Percentiles rank a stretch among this genome's conserved stretches.
Evolutionary conservation across 208 protist genomes (phyloP).

Genomic region (Wallacemonas sp.): DNA sequence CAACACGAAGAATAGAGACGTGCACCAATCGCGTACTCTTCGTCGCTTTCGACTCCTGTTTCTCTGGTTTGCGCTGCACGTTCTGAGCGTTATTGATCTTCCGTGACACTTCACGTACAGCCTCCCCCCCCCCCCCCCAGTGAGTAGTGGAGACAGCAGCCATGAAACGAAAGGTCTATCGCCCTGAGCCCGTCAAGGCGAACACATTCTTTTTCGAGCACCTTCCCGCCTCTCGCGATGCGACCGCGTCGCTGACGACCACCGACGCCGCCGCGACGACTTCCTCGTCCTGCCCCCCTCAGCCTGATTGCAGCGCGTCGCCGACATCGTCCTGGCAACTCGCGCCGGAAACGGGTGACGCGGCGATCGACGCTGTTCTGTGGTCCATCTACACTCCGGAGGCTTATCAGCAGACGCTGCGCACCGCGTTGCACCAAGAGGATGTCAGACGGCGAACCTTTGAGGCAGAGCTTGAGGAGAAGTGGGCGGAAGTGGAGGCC

Average conservation of each 20-base stretch:
- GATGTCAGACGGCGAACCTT: conserved; percentile 27
- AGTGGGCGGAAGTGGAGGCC: conserved; percentile 64
- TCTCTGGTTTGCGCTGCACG: too few species aligned
- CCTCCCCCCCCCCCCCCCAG: too few species aligned
- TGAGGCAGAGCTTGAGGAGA: conserved; percentile 29
- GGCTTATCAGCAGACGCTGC: conserved; percentile 18
- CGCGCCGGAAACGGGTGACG: conserved; percentile 16
- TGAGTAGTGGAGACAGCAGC: too few species aligned
- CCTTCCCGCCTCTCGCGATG: conserved; percentile 17
- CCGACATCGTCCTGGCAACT: background rate
- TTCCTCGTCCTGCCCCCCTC: too few species aligned
- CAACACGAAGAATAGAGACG: too few species aligned
- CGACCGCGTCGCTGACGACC: background rate
- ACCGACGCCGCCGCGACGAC: background rate
- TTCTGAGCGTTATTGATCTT: too few species aligned
- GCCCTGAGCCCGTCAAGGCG: conserved; percentile 38
- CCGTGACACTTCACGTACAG: too few species aligned
- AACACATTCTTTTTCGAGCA: conserved; percentile 71
- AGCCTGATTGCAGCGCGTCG: background rate
- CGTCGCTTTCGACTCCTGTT: too few species aligned
- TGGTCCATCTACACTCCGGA: conserved; percentile 39
- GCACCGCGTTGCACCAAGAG: conserved; percentile 25
- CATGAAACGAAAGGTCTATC: conserved; percentile 24
- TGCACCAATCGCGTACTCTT: too few species aligned
- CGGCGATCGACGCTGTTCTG: conserved; percentile 23